A percentile compares a stretch with the other conserved stretches of the same genome.
Conservation (phyloP, 2,329 filamentous ascomycete genomes). For the Dothidotthia symphoricarpi region DNA sequence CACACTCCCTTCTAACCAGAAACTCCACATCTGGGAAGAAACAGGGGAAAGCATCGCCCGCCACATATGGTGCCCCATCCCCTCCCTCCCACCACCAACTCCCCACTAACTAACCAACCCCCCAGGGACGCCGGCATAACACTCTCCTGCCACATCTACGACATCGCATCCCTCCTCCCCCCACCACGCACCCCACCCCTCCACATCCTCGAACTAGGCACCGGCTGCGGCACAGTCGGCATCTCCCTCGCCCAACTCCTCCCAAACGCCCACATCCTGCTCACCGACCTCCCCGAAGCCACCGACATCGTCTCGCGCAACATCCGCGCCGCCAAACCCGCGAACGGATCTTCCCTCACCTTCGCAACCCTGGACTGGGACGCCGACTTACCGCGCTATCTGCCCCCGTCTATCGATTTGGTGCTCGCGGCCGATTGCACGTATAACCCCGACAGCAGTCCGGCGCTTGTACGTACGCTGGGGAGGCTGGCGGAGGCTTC, state of each 20-base stretch:
- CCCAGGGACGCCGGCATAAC: conserved; percentile 59
- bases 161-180: conserved; percentile 33
- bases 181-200: conserved; percentile 9
- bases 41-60: conserved; percentile 70
- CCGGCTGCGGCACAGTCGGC: conserved; percentile 66
- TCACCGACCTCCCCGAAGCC: conserved; percentile 67
- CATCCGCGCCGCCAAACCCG: conserved; percentile 46
- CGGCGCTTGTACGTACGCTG: conserved; percentile 61
- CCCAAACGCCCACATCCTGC: conserved; percentile 52
- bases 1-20: conserved; percentile 40
- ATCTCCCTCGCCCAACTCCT: conserved; percentile 60
- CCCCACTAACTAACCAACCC: conserved; percentile 1
- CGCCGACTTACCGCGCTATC: conserved; percentile 45
- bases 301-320: conserved; percentile 60
- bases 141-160: conserved; percentile 54
- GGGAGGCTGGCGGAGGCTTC: conserved; percentile 48
- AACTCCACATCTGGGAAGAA: conserved; percentile 62
- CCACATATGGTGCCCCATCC: conserved; percentile 62
- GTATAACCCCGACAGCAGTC: conserved; percentile 67
- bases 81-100: neutral
- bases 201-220: conserved; percentile 62
- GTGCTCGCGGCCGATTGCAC: conserved; percentile 70
- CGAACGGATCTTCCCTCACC: conserved; percentile 44
- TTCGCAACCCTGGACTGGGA: conserved; percentile 65
- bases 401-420: conserved; percentile 50